Evolutionary conservation across 768 basidiomycete species (phyloP), one percentile per base, ranked within the genome.

Genomic region (Suillus variegatus): DNA sequence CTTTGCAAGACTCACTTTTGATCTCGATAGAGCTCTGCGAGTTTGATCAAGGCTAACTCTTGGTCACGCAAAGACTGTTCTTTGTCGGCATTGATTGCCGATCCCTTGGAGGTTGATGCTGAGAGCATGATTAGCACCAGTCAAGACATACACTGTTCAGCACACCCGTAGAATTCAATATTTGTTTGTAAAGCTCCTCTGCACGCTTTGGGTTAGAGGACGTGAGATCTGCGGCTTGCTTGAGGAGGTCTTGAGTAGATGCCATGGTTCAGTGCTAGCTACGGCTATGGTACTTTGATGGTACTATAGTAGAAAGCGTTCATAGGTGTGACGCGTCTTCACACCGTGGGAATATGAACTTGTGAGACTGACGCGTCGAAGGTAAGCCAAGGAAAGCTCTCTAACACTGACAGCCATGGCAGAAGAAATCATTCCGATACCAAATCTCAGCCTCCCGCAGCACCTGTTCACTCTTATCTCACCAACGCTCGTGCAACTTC

Each of bases 21-120:
- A 76, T 95, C 93, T 57, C 93, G 84, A 75, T 97, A 93, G 12
- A 96, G 83, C 74, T 91, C 88, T 1, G 93, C 95, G 2, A 99
- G 88, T 73, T 91, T 91, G 22, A 94, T 82, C 61, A 98, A 81
- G 3, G 95, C 94, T 0, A 82, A 80, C 74, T 97, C 96, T 76
- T 98, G 95, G 70, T 94, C 88, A 44, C 90, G 79, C 9, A 95
- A 79, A 20, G 77, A 81, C 68, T 88, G 85, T 16, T 90, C 85
- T 65, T 80, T 79, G 44, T 86, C 85, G 35, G 72, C 70, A 61
- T 75, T 76, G 63, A 72, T 64, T 52, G 74, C 70, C 22, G 74
- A 67, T 62, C 76, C 74, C 49, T 76, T 82, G 75, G 77, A 69
- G 12, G 72, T 72, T 20, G 78, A 73, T 4, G 75, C 77, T 76